phyloP scores from a whole-genome alignment of 2,329 filamentous ascomycete species.

The Aspergillus sp. region DNA sequence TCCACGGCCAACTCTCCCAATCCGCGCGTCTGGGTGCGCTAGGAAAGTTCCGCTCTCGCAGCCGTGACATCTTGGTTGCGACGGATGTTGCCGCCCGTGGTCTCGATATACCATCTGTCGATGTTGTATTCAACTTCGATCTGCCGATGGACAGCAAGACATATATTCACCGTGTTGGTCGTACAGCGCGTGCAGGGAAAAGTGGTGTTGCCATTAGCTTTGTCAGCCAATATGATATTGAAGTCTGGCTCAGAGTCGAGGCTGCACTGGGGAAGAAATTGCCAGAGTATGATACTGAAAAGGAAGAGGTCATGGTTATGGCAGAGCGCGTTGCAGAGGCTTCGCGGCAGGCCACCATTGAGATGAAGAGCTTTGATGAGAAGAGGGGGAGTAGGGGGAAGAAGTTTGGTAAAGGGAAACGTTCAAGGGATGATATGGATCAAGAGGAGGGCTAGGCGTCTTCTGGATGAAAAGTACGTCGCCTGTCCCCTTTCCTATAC shows the following conservation, averaged over 20 bases:
- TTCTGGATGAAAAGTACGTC: background rate
- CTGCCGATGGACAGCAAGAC: slow-evolving; percentile 83
- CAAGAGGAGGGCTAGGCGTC: slow-evolving; percentile 65
- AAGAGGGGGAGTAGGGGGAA: slow-evolving; percentile 55
- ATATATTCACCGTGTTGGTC: slow-evolving; percentile 85
- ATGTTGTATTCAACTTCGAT: slow-evolving; percentile 83
- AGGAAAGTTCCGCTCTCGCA: slow-evolving; percentile 81
- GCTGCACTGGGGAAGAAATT: slow-evolving; percentile 76
- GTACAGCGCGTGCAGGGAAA: slow-evolving; percentile 84
- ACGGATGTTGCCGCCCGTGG: slow-evolving; percentile 93
- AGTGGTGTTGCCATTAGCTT: slow-evolving; percentile 77
- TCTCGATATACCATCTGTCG: slow-evolving; percentile 89
- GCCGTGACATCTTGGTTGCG: slow-evolving; percentile 80
- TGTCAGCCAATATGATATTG: slow-evolving; percentile 85
- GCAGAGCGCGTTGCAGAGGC: slow-evolving; percentile 77
- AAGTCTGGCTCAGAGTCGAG: slow-evolving; percentile 79
- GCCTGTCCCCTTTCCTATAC: background rate
- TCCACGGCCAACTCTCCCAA: slow-evolving; percentile 91
- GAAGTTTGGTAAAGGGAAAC: slow-evolving; percentile 56
- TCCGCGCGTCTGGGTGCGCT: slow-evolving; percentile 81
- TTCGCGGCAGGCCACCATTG: slow-evolving; percentile 72
- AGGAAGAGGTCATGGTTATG: slow-evolving; percentile 85
- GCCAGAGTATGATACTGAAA: slow-evolving; percentile 65
- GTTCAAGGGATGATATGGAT: slow-evolving; percentile 68
- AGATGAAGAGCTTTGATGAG: slow-evolving; percentile 81